Base-by-base conservation (phyloP, 768 basidiomycete genomes). In the Amanita jacksonii region DNA sequence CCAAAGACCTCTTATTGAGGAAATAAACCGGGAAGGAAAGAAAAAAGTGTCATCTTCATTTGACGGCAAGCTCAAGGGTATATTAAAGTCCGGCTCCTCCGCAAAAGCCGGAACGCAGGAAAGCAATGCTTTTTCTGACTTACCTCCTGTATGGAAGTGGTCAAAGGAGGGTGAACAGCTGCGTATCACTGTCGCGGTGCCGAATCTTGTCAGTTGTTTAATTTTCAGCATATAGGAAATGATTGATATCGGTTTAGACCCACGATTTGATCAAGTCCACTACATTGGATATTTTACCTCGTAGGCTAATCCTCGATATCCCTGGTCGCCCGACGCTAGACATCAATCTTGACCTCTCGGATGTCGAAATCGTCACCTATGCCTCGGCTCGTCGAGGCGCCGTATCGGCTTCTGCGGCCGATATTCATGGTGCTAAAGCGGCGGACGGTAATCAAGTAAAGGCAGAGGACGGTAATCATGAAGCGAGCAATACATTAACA, bases 281-380 rank as follows among this genome's bases (percentile, higher is more conserved):
- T 3, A 70, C 70, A 0, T 73, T 88, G 7, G 82, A 86, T 47
- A 48, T 88, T n/a, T 82, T 84, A 50, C 65, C 74, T 0, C 66
- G 74, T 15, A 71, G 81, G 12, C 45, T 88, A 28, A 58, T 76
- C 7, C 55, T 88, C 12, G 51, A 60, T 33, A 52, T 81, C 22
- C 78, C 80, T 12, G 49, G 54, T 18, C 54, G 64, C 25, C 75
- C 70, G 41, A 52, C 59, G 1, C 62, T 87, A 20, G 78, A 84
- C 51, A 61, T 86, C 45, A 63, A 85, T 54, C 63, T 84, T 13
- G 59, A 57, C n/a, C 54, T 68, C 3, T 63, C 72, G 0, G 83
- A 85, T 50, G 69, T 73, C 0, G 72, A 78, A 47, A 70, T 83
- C 33, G 60, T 61, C 3, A 45, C 58, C n/a, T 53, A 28, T 10